phyloP scores from a whole-genome alignment of 1,284 basidiomycete genomes.

The Leucoagaricus sp. region DNA sequence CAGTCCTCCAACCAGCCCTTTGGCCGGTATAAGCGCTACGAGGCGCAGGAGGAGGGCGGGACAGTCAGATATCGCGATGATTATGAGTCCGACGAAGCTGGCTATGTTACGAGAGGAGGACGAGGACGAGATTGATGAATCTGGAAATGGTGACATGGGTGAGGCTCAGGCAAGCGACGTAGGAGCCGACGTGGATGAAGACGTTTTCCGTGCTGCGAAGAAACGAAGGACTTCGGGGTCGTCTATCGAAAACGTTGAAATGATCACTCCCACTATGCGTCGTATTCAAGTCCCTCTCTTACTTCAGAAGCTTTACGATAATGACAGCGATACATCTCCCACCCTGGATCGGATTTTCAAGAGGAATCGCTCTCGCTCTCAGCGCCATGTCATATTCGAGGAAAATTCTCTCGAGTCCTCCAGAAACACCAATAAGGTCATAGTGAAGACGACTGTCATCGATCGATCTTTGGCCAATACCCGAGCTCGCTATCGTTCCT shows the following conservation, averaged over 20 bases:
- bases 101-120: constrained; percentile 13
- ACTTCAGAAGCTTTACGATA: constrained; percentile 4
- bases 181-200: not conserved
- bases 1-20: constrained; percentile 28
- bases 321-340: not conserved
- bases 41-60: not conserved
- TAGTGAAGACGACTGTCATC: constrained; percentile 8
- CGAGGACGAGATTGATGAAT: not conserved
- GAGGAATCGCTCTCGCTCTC: not conserved
- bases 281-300: constrained; percentile 3
- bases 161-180: not conserved
- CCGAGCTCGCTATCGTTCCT: constrained; percentile 6
- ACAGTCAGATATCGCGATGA: not conserved
- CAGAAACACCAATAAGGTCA: not conserved
- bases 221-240: constrained; percentile 5
- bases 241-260: not conserved
- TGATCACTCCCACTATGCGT: constrained; percentile 11
- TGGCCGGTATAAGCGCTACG: constrained; percentile 11
- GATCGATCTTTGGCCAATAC: constrained; percentile 9
- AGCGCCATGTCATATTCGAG: not conserved
- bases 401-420: not conserved
- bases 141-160: not conserved
- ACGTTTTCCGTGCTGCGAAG: constrained; percentile 11
- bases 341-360: not conserved
- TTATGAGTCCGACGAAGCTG: constrained; percentile 12